Evolutionary conservation across 192 early-diverging fungal species (phyloP).

Genomic region (Linnemannia hyalina): DNA sequence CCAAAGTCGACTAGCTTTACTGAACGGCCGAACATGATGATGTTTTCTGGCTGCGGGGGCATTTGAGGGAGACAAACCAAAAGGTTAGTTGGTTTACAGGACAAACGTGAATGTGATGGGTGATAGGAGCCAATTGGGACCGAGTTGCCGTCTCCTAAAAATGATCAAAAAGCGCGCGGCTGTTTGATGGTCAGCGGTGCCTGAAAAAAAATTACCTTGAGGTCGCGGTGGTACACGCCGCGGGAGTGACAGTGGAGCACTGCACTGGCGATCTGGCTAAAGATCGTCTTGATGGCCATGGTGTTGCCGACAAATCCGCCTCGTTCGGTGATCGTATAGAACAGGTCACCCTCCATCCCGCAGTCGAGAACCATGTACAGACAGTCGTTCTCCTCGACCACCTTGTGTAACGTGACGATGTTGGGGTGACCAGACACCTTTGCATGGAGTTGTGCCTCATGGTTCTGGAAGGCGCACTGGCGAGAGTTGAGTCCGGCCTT

Average conservation of each 20-base stretch:
- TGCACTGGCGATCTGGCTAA: constrained; percentile 88
- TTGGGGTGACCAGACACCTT: constrained; percentile 75
- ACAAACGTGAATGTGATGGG: neutral
- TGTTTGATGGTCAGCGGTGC: neutral
- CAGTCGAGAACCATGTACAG: constrained; percentile 79
- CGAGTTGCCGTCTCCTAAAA: neutral
- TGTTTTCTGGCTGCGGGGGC: constrained; percentile 77
- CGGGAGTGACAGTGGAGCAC: constrained; percentile 78
- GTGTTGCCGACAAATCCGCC: constrained; percentile 80
- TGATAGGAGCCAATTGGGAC: neutral
- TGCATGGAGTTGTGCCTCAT: constrained; percentile 75
- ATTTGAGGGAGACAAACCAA: neutral
- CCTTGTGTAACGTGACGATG: constrained; percentile 74
- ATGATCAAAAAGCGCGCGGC: neutral
- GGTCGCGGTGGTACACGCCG: constrained; percentile 81
- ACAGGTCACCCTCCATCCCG: constrained; percentile 92
- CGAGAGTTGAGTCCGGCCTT: constrained; percentile 69
- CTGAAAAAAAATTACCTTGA: constrained; percentile 61
- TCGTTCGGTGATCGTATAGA: constrained; percentile 89
- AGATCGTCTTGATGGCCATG: constrained; percentile 80
- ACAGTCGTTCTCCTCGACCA: constrained; percentile 72
- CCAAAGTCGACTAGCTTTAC: constrained; percentile 97
- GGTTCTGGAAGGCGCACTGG: constrained; percentile 73
- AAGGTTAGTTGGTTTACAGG: neutral
- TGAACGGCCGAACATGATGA: constrained; percentile 74